Conservation (phyloP, 139 green algal genomes). For the Chlorella sp. region DNA sequence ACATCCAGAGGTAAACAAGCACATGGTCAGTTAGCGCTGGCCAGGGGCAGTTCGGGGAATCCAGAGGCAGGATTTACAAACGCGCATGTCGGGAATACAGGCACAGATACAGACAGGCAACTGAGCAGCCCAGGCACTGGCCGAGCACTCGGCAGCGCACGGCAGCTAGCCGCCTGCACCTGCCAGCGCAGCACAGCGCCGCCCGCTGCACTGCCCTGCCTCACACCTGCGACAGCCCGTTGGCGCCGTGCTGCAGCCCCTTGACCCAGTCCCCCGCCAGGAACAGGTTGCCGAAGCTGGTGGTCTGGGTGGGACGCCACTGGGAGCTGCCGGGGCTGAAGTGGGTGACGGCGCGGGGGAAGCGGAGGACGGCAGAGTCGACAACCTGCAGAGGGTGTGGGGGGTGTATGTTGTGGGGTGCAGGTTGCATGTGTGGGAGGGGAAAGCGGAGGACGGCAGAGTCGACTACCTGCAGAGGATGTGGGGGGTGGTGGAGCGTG, state of each 20-base stretch:
- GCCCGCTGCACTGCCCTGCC: too few species aligned
- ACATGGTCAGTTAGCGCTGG: too few species aligned
- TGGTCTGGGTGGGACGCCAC: slow-evolving; percentile 61
- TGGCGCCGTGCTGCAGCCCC: slow-evolving; percentile 79
- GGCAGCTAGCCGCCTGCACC: neutral
- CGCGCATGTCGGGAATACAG: neutral
- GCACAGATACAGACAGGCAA: neutral
- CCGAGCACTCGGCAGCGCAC: too few species aligned
- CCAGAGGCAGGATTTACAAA: too few species aligned
- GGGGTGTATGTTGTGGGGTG: too few species aligned
- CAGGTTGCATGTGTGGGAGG: too few species aligned
- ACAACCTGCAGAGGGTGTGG: slow-evolving; percentile 54
- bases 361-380: slow-evolving; percentile 77
- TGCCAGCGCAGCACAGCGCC: neutral
- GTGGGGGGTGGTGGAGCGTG: too few species aligned
- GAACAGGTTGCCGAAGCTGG: slow-evolving; percentile 77
- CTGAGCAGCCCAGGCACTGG: too few species aligned
- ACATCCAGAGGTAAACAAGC: too few species aligned
- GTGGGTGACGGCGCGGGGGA: slow-evolving; percentile 86
- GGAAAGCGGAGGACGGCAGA: slow-evolving; percentile 72
- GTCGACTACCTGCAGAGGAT: slow-evolving; percentile 67
- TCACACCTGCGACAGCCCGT: slow-evolving; percentile 76
- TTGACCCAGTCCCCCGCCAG: slow-evolving; percentile 90
- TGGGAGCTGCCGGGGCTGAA: slow-evolving; percentile 79
- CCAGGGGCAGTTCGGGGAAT: too few species aligned